Base-by-base conservation (phyloP, 306 rosid species). In the Casuarina cunninghamiana region DNA sequence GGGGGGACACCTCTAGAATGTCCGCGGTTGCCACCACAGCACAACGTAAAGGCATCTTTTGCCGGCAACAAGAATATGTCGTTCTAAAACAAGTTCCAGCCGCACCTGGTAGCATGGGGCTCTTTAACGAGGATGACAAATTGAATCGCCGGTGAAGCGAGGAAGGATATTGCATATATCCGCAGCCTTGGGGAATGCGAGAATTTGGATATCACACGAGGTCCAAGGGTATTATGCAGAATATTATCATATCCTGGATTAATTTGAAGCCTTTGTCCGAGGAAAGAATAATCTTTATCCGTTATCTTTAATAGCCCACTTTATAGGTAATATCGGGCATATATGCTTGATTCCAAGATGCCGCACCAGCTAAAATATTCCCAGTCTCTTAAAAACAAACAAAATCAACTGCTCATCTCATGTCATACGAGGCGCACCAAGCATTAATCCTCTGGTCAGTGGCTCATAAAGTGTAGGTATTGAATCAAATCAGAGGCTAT, bases 281-380 rank as follows among this genome's bases (percentile, higher is more conserved):
- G 50, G 26, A 17, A 53, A 54, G 42, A 65, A 82, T 79, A 76
- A 84, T 79, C 84, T 83, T 84, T 69, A 57, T 79, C 75, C 83
- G 83, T 84, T 69, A 57, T 79, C 75, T 68, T 67, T 54, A 60
- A 45, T 17, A 46, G 5, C 68, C 72, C 76, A 41, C 73, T 39
- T 75, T 77, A 26, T 61, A 63, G 76, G 77, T 75, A 82, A 84
- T 84, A 58, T 74, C 76, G 35, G 50, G 75, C 69, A 67, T 82
- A 71, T 87, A 77, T 53, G 43, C 70, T 62, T 68, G 71, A 10
- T 35, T 54, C 55, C 60, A 71, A 67, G 70, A 72, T 67, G 41
- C 57, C 68, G 17, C 42, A 26, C 50, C 62, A 62, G 45, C 9
- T 43, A 68, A 77, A 55, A 0, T 17, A 15, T 38, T 19, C 68